Evolutionary conservation across 305 asterid genomes (phyloP).

Genomic region (Caryopteris hybrid): DNA sequence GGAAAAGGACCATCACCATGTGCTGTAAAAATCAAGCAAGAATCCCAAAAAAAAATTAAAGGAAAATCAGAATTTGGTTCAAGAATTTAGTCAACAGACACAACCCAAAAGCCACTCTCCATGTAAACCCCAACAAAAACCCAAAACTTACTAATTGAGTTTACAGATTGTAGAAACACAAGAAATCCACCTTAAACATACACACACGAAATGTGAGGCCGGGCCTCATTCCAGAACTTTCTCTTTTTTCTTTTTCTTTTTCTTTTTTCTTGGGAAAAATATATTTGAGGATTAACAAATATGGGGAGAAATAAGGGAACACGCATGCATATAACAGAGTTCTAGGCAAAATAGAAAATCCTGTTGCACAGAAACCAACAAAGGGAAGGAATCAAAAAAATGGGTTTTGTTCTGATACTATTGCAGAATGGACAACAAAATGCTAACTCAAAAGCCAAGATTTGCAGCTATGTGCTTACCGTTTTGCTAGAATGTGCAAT

Average conservation of each 20-base stretch:
- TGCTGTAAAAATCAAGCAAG: slow-evolving; percentile 32
- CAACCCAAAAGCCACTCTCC: slow-evolving; percentile 69
- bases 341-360: slow-evolving; percentile 12
- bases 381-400: slow-evolving; percentile 21
- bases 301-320: not conserved
- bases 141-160: slow-evolving; percentile 25
- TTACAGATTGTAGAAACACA: slow-evolving; percentile 20
- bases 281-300: no score
- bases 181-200: slow-evolving; percentile 24
- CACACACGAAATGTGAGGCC: slow-evolving; percentile 15
- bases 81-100: slow-evolving; percentile 37
- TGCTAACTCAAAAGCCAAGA: slow-evolving; percentile 29
- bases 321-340: slow-evolving; percentile 21
- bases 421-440: no score
- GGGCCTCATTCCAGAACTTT: not conserved
- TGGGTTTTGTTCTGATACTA: slow-evolving; percentile 5
- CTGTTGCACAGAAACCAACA: slow-evolving; percentile 27
- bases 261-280: not conserved
- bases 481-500: slow-evolving; percentile 40
- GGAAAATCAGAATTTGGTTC: not conserved
- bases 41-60: slow-evolving; percentile 3
- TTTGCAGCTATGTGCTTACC: slow-evolving; percentile 42
- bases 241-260: not conserved
- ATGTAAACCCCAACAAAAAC: slow-evolving; percentile 41
- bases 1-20: slow-evolving; percentile 29